Evolutionary conservation across 306 rosid genomes (phyloP), one percentile per base, ranked within the genome.

Genomic region (Corylus heterophylla): DNA sequence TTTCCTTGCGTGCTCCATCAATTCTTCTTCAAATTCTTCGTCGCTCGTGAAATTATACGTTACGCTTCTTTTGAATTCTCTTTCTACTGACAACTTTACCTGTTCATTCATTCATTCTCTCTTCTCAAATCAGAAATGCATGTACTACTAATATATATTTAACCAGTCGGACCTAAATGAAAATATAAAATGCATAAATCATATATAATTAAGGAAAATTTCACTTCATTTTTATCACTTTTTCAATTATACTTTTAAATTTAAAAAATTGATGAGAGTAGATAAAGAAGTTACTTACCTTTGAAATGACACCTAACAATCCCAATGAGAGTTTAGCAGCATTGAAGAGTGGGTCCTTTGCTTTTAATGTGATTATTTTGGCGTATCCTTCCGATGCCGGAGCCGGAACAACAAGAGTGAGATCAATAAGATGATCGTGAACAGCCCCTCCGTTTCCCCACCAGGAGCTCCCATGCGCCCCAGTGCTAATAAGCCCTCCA

Each of bases 361-460:
- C 63, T 31, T 84, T 83, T 48, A 93, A 63, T 62, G 80, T 84
- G 16, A 89, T 61, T 72, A 89, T 6, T 56, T 89, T 91, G 0
- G 97, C 93, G 54, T 84, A 87, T 1, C 96, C 97, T 72, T 93
- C 88, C 8, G 88, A 81, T 74, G 75, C 10, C 2, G 78, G 79
- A 14, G 86, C 96, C 14, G 97, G 89, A 39, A 91, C 86, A 69
- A 93, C 69, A 50, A 91, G 44, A 55, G 66, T 84, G 29, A 91
- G 37, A 4, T 89, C 97, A 22, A 89, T 2, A 70, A 93, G 85
- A 73, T 91, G 85, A 59, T 91, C 97, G 75, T 91, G 94, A 73
- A 91, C 87, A 16, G 93, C 81, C 20, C 97, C 97, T 25, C 93
- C 97, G 51, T 77, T 87, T 10, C 94, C 96, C 96, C 94, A 81